Evolutionary conservation across 2,329 filamentous ascomycete genomes (phyloP).

Genomic region (Colletotrichum sp.): DNA sequence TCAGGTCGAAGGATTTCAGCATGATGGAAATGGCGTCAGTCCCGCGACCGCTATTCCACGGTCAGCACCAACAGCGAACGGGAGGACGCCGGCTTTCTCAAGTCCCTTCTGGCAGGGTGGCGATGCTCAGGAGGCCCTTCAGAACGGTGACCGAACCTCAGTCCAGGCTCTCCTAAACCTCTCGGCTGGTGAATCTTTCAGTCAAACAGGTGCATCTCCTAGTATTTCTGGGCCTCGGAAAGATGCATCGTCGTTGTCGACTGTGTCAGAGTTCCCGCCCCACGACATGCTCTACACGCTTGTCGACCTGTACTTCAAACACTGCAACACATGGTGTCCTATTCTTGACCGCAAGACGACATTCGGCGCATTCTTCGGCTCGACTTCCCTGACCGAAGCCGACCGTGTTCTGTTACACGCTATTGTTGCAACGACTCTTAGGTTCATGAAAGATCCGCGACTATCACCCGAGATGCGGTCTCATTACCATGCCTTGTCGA

Average conservation of each 20-base stretch:
- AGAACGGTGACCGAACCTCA: constrained; percentile 23
- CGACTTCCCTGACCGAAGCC: constrained; percentile 41
- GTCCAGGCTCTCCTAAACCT: constrained; percentile 25
- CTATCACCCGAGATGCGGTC: constrained; percentile 40
- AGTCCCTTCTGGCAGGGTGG: constrained; percentile 31
- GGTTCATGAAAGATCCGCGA: constrained; percentile 45
- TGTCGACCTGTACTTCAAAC: constrained; percentile 67
- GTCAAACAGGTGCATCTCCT: background rate
- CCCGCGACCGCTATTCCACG: constrained; percentile 23
- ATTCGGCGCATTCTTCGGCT: constrained; percentile 44
- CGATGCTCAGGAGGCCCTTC: constrained; percentile 33
- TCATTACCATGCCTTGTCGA: constrained; percentile 44
- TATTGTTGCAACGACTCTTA: constrained; percentile 47
- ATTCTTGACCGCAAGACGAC: constrained; percentile 49
- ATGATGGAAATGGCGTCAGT: constrained; percentile 25
- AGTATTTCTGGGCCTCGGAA: constrained; percentile 16
- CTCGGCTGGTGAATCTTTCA: constrained; percentile 16
- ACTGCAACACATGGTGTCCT: constrained; percentile 65
- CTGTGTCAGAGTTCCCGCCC: constrained; percentile 58
- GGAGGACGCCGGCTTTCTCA: constrained; percentile 46
- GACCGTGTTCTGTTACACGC: constrained; percentile 47
- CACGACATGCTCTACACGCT: constrained; percentile 65
- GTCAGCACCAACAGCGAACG: constrained; percentile 28
- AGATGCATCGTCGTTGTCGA: constrained; percentile 34
- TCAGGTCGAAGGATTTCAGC: constrained; percentile 31